Evolutionary conservation across 2,329 filamentous ascomycete species (phyloP), one percentile per base, ranked within the genome.

Genomic region (Penicillium sp.): DNA sequence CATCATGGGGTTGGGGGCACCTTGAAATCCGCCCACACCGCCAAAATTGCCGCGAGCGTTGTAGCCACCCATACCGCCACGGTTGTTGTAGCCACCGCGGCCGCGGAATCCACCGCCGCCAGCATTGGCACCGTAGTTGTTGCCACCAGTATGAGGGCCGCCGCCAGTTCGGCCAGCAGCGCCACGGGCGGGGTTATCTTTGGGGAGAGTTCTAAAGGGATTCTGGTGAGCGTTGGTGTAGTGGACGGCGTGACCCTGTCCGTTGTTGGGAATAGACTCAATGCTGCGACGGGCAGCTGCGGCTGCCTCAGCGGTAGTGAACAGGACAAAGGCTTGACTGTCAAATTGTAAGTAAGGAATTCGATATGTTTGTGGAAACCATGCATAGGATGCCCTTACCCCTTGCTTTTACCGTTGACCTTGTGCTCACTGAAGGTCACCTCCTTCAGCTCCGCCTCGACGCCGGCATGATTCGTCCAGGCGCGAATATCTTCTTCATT

Each of bases 401-500:
- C 92, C 76, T 97, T 96, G 73, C 89, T 95, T 75, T 99, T 99
- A 60, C 93, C 93, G 60, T 99, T 99, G 40, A 97, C 91, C 69
- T 99, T 99, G 72, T 97, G 93, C 69, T 99, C 93, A 63, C 89
- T 96, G 69, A 97, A 99, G 0, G 91, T 95, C 43, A 99, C 83
- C 53, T 97, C 93, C 63, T 88, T 90, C 14, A 97, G 75, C 63
- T 95, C 89, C 38, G 85, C 80, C 68, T 97, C 93, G 59, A 83
- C 88, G 2, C 80, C 81, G n/a, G 87, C 88, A 57, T 88, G 80
- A 57, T 84, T 83, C 19, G 87, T 79, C 88, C 90, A 96, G 42
- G 87, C 88, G 45, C 93, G 87, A 49, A 99, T 82, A 61, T 97
- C 90, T 64, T 99, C 93, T 66, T 99, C 93, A 2, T 88, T 95